Evolutionary conservation across 306 rosid genomes (phyloP).

Genomic region (Pyrus pyrifolia): DNA sequence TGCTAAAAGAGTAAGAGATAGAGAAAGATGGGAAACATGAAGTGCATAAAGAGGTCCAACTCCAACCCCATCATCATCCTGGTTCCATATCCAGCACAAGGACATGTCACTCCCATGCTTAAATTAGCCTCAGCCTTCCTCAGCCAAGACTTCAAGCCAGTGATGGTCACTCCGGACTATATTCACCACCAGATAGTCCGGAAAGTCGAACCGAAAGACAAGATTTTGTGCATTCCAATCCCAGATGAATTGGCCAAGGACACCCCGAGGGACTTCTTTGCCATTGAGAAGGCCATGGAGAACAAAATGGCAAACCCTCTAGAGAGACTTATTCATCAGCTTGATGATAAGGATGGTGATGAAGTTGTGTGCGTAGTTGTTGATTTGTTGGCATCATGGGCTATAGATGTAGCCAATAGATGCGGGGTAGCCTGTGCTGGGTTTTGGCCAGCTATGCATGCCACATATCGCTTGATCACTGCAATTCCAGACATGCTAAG

Average conservation of each 20-base stretch:
- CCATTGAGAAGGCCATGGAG: slow-evolving; percentile 59
- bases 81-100: slow-evolving; percentile 90
- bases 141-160: slow-evolving; percentile 34
- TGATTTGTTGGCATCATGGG: slow-evolving; percentile 79
- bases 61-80: slow-evolving; percentile 32
- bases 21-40: slow-evolving; percentile 19
- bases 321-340: slow-evolving; percentile 25
- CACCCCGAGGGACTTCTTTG: slow-evolving; percentile 49
- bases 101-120: slow-evolving; percentile 83
- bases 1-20: not conserved
- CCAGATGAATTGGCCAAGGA: slow-evolving; percentile 32
- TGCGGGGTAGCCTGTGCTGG: slow-evolving; percentile 45
- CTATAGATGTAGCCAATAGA: slow-evolving; percentile 42
- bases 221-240: slow-evolving; percentile 27
- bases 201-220: not conserved
- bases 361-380: slow-evolving; percentile 43
- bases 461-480: slow-evolving; percentile 46
- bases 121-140: slow-evolving; percentile 44
- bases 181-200: slow-evolving; percentile 30
- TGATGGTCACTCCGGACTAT: slow-evolving; percentile 40
- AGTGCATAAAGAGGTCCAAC: slow-evolving; percentile 10
- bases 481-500: slow-evolving; percentile 53
- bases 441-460: slow-evolving; percentile 88
- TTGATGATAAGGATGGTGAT: slow-evolving; percentile 9
- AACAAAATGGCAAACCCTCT: slow-evolving; percentile 42